Conservation (phyloP, 345 rosid genomes). For the Citrus reticulata region DNA sequence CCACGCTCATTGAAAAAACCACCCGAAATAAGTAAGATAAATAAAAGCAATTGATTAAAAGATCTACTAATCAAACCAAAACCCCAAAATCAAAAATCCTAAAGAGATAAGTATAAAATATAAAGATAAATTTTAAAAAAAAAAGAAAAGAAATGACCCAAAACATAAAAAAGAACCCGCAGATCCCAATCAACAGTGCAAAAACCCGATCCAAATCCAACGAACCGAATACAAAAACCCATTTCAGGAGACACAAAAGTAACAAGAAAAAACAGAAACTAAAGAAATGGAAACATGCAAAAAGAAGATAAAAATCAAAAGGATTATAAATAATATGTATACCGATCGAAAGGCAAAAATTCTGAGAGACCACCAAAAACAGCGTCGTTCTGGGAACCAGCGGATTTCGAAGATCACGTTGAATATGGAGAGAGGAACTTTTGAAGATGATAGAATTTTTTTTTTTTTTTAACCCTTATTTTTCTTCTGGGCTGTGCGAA, state of each 20-base stretch:
- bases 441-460: background rate
- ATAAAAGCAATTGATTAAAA: background rate
- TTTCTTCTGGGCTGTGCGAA: background rate
- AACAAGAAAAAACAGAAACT: background rate
- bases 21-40: background rate
- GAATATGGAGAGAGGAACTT: constrained; percentile 1
- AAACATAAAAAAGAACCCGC: background rate
- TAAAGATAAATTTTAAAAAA: background rate
- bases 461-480: background rate
- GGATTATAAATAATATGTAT: constrained; percentile 11
- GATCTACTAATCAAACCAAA: constrained; percentile 1
- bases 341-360: constrained; percentile 15
- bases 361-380: background rate
- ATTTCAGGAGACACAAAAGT: background rate
- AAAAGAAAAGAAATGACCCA: background rate
- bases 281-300: background rate
- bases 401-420: constrained; percentile 7
- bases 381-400: background rate
- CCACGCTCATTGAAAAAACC: background rate
- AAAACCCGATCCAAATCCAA: constrained; percentile 24
- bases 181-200: constrained; percentile 5
- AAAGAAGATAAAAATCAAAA: background rate
- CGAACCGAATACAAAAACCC: background rate
- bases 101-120: background rate
- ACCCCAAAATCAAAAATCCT: background rate